Percentiles rank a stretch among this genome's conserved stretches.
Evolutionary conservation across 192 early-diverging fungal species (phyloP).

Genomic region (Lunasporangiospora selenospora): DNA sequence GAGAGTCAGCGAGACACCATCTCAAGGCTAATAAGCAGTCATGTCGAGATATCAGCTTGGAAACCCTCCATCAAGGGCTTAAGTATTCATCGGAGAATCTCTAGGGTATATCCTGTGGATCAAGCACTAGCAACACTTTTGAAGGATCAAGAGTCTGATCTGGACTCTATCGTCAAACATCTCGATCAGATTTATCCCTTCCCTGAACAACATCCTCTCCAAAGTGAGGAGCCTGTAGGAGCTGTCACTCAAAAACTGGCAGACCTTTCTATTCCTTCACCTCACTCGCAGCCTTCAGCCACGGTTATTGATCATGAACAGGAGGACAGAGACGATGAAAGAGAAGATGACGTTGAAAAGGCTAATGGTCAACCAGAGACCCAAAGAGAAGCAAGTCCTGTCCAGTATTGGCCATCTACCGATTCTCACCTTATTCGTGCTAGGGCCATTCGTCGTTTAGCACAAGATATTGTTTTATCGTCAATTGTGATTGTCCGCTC

Average conservation of each 20-base stretch:
- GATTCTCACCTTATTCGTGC: conserved; percentile 12
- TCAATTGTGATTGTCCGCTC: not conserved
- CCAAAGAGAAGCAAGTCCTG: not conserved
- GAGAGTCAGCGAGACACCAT: not conserved
- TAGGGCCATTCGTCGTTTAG: conserved; percentile 13
- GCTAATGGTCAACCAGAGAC: not conserved
- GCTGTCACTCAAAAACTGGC: too few relatives aligned
- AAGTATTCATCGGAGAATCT: not conserved
- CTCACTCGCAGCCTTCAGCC: too few relatives aligned
- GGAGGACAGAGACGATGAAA: not conserved
- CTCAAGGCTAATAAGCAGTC: not conserved
- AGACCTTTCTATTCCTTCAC: too few relatives aligned
- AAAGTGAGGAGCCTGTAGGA: not conserved
- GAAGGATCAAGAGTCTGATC: not conserved
- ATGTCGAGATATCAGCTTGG: conserved; percentile 8
- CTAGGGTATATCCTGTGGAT: conserved; percentile 2
- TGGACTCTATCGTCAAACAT: not conserved
- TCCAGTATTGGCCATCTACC: conserved; percentile 14
- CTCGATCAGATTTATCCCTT: conserved; percentile 14
- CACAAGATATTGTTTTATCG: conserved; percentile 15
- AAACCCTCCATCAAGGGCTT: not conserved
- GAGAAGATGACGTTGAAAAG: too few relatives aligned
- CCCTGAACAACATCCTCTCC: not conserved
- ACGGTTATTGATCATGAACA: not conserved
- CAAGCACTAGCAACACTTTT: not conserved